Evolutionary conservation across 2,329 filamentous ascomycete genomes (phyloP).

Genomic region (Myriosclerotinia duriaeana): DNA sequence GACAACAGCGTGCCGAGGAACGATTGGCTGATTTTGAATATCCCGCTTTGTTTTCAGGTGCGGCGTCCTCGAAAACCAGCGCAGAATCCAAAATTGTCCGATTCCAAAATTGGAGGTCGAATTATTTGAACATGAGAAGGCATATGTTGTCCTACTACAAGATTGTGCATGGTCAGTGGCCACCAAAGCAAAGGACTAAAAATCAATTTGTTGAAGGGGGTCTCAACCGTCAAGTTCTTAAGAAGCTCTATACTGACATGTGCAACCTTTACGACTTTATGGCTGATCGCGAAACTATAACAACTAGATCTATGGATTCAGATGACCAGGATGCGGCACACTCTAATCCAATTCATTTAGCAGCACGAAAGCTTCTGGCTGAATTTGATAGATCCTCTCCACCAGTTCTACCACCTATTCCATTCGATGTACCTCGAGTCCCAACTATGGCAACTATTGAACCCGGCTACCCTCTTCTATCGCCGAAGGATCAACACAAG

Average conservation of each 20-base stretch:
- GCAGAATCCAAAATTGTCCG: constrained; percentile 74
- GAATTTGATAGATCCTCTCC: constrained; percentile 89
- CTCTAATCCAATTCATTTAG: constrained; percentile 48
- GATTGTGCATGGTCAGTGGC: constrained; percentile 71
- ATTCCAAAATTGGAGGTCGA: constrained; percentile 79
- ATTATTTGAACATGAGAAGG: constrained; percentile 72
- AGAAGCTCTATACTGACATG: constrained; percentile 81
- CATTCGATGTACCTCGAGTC: constrained; percentile 80
- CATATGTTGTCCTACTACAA: constrained; percentile 62
- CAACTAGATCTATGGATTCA: constrained; percentile 68
- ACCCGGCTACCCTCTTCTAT: constrained; percentile 60
- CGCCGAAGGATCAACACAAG: constrained; percentile 72
- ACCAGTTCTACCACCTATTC: constrained; percentile 85
- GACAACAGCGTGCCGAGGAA: constrained; percentile 67
- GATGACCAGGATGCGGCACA: constrained; percentile 53
- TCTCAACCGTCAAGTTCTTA: constrained; percentile 79
- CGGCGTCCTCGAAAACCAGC: constrained; percentile 78
- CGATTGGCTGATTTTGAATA: constrained; percentile 89
- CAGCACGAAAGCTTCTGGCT: constrained; percentile 74
- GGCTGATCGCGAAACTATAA: constrained; percentile 75
- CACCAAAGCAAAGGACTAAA: constrained; percentile 86
- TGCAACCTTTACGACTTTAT: constrained; percentile 84
- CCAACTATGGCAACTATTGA: constrained; percentile 68
- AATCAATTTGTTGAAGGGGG: constrained; percentile 84
- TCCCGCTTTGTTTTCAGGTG: constrained; percentile 82